phyloP scores from a whole-genome alignment of 2,329 filamentous ascomycete species.

The Claviceps sp. region DNA sequence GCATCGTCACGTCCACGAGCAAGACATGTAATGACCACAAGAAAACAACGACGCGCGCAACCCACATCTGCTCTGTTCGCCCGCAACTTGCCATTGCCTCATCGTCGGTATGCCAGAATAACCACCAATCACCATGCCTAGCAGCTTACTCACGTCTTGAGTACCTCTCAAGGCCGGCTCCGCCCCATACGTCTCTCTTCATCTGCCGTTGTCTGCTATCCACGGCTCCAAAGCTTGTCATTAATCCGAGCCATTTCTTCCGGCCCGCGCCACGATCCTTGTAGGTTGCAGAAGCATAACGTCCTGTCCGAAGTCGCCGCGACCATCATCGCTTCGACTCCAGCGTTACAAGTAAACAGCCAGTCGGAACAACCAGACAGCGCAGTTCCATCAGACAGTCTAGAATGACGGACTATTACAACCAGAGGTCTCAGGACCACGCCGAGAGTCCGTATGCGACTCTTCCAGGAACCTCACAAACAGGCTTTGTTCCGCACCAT shows the following conservation, averaged over 20 bases:
- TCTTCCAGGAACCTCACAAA: slow-evolving; percentile 19
- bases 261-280: not conserved
- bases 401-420: slow-evolving; percentile 18
- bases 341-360: not conserved
- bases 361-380: not conserved
- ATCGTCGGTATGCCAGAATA: not conserved
- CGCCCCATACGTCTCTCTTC: not conserved
- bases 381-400: not conserved
- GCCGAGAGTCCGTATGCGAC: slow-evolving; percentile 17
- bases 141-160: not conserved
- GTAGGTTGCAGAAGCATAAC: not conserved
- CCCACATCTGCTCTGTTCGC: not conserved
- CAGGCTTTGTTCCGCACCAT: slow-evolving; percentile 18
- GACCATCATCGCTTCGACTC: not conserved
- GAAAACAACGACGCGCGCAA: not conserved
- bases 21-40: not conserved
- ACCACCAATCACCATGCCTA: not conserved
- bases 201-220: not conserved
- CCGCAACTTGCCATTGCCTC: not conserved
- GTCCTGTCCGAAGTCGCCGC: not conserved
- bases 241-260: not conserved
- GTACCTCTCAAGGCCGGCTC: not conserved
- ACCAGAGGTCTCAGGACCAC: slow-evolving; percentile 16
- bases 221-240: not conserved
- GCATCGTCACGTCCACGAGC: not conserved